Evolutionary conservation across 1,284 basidiomycete species (phyloP), one percentile per base, ranked within the genome.

Genomic region (Blastosporella zonata): DNA sequence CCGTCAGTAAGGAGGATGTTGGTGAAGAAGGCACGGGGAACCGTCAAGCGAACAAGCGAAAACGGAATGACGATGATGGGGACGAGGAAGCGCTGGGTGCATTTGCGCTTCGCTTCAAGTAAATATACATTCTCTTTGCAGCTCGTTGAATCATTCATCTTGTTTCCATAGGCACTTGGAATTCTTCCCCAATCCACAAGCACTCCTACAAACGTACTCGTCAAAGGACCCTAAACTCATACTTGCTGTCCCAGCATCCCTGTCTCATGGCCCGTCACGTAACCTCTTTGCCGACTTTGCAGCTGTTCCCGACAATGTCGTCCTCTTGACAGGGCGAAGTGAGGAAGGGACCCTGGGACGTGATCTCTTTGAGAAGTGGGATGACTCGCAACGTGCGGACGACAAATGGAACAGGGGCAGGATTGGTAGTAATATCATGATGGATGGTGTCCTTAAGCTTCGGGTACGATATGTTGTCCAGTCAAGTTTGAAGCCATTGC

Each of bases 191-290:
- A 90, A 82, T 52, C 84, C 93, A 3, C 84, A 86, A 56, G 82
- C 90, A 5, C 75, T 99, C 41, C 72, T 91, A 37, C 81, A 90
- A 53, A 85, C 83, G 2, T 89, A 95, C 59, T 90, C 93, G 0
- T 84, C 86, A 0, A 87, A 85, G 56, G 84, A 90, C 49, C 92
- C 96, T 0, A 98, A 97, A 64, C 79, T 97, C 29, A 93, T 99
- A 46, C 78, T 99, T 4, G 93, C 96, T 0, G 89, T 96, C 17
- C 96, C 97, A 0, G 84, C 90, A 0, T 91, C 91, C 0, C 76
- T 99, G 53, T 96, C 94, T 0, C 90, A 98, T 62, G 96, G 97
- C 1, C 89, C 91, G 6, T 96, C 95, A 0, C 79, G 96, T 18
- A 74, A 79, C 27, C 66, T 99, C 2, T 96, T 99, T 63, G 76